A percentile compares a stretch with the other conserved stretches of the same genome.
Evolutionary conservation across 495 filamentous ascomycete species (phyloP).

Genomic region (Rusavskia elegans): DNA sequence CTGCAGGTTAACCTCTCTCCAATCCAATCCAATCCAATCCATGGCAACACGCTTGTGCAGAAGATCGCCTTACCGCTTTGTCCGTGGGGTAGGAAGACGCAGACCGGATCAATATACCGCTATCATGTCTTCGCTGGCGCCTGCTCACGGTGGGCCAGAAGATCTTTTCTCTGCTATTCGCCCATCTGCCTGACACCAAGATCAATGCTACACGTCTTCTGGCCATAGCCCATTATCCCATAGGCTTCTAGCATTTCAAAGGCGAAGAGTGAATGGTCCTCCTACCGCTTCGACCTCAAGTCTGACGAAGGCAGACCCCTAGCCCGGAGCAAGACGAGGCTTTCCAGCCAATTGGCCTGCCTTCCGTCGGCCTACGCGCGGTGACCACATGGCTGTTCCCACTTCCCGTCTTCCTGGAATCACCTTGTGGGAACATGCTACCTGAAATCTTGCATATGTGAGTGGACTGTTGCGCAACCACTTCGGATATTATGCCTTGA

Average conservation of each 20-base stretch:
- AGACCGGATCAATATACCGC: not conserved
- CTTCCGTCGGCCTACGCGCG: not conserved
- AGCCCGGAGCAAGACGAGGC: too few species aligned
- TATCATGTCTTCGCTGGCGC: not conserved
- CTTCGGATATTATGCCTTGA: not conserved
- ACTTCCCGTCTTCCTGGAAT: not conserved
- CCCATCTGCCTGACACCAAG: not conserved
- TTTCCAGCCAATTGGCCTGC: too few species aligned
- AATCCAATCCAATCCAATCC: too few species aligned
- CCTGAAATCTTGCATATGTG: not conserved
- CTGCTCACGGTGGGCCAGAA: not conserved
- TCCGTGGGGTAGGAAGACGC: too few species aligned
- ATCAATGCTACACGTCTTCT: too few species aligned
- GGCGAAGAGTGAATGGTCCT: too few species aligned
- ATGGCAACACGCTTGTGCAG: too few species aligned
- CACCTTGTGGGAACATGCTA: not conserved
- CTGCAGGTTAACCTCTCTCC: not conserved
- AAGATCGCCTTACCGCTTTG: too few species aligned
- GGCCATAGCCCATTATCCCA: too few species aligned
- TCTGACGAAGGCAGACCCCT: too few species aligned
- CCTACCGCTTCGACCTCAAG: too few species aligned
- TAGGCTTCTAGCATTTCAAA: too few species aligned
- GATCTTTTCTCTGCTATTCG: not conserved
- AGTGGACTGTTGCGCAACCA: not conserved
- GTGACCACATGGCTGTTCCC: not conserved